phyloP scores from a whole-genome alignment of 345 rosid genomes.

The Boechera retrofracta region DNA sequence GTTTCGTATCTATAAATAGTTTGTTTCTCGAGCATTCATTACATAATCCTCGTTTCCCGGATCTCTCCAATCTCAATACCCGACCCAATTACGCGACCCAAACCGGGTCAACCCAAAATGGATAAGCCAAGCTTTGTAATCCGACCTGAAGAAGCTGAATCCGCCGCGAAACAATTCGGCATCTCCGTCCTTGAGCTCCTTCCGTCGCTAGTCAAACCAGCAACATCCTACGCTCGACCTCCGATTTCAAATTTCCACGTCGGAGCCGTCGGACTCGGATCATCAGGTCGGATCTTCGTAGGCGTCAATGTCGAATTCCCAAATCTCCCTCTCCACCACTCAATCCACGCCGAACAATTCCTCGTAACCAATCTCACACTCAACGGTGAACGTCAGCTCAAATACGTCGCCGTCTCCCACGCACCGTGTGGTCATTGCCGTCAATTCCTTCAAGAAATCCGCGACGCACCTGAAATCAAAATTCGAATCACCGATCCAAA shows the following conservation, averaged over 20 bases:
- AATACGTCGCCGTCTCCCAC: slow-evolving; percentile 76
- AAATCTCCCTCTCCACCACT: slow-evolving; percentile 86
- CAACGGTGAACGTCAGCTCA: slow-evolving; percentile 63
- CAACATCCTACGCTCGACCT: slow-evolving; percentile 73
- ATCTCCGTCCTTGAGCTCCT: slow-evolving; percentile 63
- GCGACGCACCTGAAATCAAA: slow-evolving; percentile 61
- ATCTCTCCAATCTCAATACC: slow-evolving; percentile 35
- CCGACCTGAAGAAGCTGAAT: slow-evolving; percentile 66
- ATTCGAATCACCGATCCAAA: slow-evolving; percentile 55
- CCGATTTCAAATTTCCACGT: slow-evolving; percentile 85
- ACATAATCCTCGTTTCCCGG: slow-evolving; percentile 43
- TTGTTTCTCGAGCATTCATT: background rate
- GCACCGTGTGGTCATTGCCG: slow-evolving; percentile 99
- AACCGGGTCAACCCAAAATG: slow-evolving; percentile 54
- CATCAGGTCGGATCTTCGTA: slow-evolving; percentile 85
- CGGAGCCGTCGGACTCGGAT: slow-evolving; percentile 82
- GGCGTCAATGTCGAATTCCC: slow-evolving; percentile 93
- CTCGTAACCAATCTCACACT: slow-evolving; percentile 83
- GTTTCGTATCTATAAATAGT: slow-evolving; percentile 38
- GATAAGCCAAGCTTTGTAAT: slow-evolving; percentile 67
- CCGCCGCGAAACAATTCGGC: slow-evolving; percentile 64
- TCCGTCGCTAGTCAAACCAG: slow-evolving; percentile 67
- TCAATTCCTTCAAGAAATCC: slow-evolving; percentile 90
- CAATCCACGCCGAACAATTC: slow-evolving; percentile 97
- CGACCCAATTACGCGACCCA: slow-evolving; percentile 6